Conservation (phyloP, 805 yeast genomes). For the Candida pini region DNA sequence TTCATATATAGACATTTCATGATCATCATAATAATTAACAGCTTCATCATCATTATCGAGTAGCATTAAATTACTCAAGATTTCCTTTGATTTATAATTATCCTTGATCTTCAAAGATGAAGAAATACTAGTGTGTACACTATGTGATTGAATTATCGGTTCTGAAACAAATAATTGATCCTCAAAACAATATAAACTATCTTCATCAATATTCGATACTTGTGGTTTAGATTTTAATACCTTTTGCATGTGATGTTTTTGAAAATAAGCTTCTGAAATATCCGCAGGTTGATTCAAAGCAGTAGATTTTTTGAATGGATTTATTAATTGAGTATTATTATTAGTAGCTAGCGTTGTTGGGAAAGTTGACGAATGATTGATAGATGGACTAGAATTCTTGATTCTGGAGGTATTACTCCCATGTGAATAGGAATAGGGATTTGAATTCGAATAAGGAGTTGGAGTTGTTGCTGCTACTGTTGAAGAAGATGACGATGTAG, state of each 20-base stretch:
- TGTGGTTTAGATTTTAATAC: constrained; percentile 1
- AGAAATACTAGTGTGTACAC: no score
- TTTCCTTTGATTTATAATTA: no score
- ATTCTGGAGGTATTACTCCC: no score
- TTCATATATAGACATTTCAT: not conserved
- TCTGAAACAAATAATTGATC: constrained; percentile 3
- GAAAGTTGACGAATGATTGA: no score
- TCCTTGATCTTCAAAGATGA: no score
- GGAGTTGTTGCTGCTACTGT: not conserved
- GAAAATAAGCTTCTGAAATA: constrained; percentile 23
- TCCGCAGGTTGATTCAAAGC: constrained; percentile 14
- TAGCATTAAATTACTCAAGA: no score
- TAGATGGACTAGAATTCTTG: no score
- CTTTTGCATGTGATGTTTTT: constrained; percentile 5
- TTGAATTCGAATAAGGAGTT: constrained; percentile 1
- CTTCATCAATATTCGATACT: constrained; percentile 6
- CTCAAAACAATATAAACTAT: constrained; percentile 14
- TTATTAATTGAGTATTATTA: no score
- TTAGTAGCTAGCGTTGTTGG: no score
- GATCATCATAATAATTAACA: no score
- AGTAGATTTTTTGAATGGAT: no score
- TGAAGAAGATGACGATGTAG: not conserved
- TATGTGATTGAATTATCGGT: not conserved
- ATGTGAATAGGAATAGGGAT: not conserved
- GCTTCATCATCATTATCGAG: no score